Percentiles rank a stretch among this genome's conserved stretches.
Evolutionary conservation across 495 filamentous ascomycete genomes (phyloP).

Genomic region (Symbiotaphrina buchneri): DNA sequence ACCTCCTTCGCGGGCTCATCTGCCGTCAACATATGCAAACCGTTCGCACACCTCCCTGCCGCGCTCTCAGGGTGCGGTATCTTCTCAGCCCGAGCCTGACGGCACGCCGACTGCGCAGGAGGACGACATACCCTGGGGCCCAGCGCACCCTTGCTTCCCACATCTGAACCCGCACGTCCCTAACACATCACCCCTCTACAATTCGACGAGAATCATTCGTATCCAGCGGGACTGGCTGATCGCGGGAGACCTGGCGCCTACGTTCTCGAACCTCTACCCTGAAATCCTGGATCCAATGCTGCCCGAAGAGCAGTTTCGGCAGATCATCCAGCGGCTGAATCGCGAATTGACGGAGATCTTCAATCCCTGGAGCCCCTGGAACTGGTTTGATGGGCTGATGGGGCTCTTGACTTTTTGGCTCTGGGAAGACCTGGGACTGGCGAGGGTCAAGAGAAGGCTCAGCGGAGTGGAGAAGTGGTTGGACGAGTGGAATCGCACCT

Average conservation of each 20-base stretch:
- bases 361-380: conserved; percentile 39
- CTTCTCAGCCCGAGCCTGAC: no score
- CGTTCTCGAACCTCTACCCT: conserved; percentile 83
- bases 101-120: no score
- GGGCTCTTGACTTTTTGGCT: conserved; percentile 74
- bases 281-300: conserved; percentile 77
- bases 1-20: no score
- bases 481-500: conserved; percentile 55
- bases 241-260: conserved; percentile 74
- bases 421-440: conserved; percentile 73
- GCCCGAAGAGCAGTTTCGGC: conserved; percentile 57
- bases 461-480: conserved; percentile 49
- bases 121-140: conserved; percentile 50
- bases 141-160: conserved; percentile 75
- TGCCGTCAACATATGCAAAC: no score
- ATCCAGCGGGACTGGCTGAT: conserved; percentile 80
- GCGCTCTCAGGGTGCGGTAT: no score
- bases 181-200: conserved; percentile 43
- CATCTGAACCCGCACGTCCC: conserved; percentile 88
- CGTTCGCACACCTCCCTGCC: no score
- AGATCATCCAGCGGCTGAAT: conserved; percentile 59
- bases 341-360: conserved; percentile 45
- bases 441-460: conserved; percentile 44
- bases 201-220: conserved; percentile 70
- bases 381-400: conserved; percentile 51